Conservation (phyloP, 176 grass and related monocot genomes). For the Juncus effusus region DNA sequence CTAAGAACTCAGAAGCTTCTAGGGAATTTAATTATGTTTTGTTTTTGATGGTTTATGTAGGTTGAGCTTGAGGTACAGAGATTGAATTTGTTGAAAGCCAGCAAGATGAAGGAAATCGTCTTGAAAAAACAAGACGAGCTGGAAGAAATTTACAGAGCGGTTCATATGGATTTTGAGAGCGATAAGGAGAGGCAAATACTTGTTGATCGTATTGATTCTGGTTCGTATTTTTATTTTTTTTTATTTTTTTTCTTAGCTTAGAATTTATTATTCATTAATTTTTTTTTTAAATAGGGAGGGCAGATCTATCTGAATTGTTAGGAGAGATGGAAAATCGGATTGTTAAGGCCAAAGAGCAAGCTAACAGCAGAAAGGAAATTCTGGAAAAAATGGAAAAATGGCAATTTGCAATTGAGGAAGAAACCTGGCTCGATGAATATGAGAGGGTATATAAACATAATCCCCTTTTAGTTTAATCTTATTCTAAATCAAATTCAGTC, state of each 20-base stretch:
- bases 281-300: slow-evolving; percentile 39
- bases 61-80: slow-evolving; percentile 62
- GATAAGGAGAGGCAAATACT: slow-evolving; percentile 42
- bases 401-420: slow-evolving; percentile 63
- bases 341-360: slow-evolving; percentile 61
- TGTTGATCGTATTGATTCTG: slow-evolving; percentile 63
- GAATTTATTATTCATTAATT: background rate
- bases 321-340: slow-evolving; percentile 54
- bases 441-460: slow-evolving; percentile 57
- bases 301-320: slow-evolving; percentile 61
- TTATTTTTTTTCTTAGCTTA: too few relatives aligned
- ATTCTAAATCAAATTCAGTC: slow-evolving; percentile 14
- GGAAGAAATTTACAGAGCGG: slow-evolving; percentile 64
- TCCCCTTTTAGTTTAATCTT: slow-evolving; percentile 1
- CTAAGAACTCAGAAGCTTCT: too few relatives aligned
- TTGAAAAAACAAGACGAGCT: slow-evolving; percentile 83
- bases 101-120: slow-evolving; percentile 90
- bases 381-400: slow-evolving; percentile 88
- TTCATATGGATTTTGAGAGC: slow-evolving; percentile 64
- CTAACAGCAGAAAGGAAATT: slow-evolving; percentile 82
- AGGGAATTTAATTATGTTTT: slow-evolving; percentile 20
- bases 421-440: slow-evolving; percentile 90
- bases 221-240: slow-evolving; percentile 21
- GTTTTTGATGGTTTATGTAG: slow-evolving; percentile 37
- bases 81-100: slow-evolving; percentile 62